These are phyloP conservation scores for Torulaspora quercuum DNA, from an alignment of 805 yeast genomes.

Conservation along the genomic window DNA sequence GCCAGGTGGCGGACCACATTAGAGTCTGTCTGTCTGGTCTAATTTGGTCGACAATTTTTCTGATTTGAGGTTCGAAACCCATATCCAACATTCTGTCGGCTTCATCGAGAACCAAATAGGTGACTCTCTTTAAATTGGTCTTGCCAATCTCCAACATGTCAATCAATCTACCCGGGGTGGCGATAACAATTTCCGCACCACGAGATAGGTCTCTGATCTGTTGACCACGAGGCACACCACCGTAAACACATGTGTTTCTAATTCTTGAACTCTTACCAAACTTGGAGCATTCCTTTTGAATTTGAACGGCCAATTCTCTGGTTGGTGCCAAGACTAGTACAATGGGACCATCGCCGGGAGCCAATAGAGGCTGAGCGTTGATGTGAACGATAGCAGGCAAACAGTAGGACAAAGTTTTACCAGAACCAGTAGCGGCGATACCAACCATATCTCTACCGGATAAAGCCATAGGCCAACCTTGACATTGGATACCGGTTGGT, in stretches of 20 bases:
- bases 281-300: constrained; percentile 92
- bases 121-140: constrained; percentile 93
- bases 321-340: constrained; percentile 96
- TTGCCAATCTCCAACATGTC: constrained; percentile 95
- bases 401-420: constrained; percentile 96
- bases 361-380: constrained; percentile 92
- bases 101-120: constrained; percentile 95
- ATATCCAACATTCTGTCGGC: constrained; percentile 99
- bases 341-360: constrained; percentile 96
- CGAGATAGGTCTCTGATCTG: constrained; percentile 94
- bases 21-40: constrained; percentile 99
- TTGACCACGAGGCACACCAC: constrained; percentile 98
- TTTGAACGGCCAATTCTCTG: constrained; percentile 97
- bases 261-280: constrained; percentile 90
- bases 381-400: constrained; percentile 96
- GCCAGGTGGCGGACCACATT: constrained; percentile 99
- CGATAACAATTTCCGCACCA: constrained; percentile 94
- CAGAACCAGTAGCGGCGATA: constrained; percentile 98
- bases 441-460: constrained; percentile 99
- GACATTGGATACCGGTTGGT: constrained; percentile 97
- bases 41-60: constrained; percentile 96
- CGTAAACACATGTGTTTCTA: constrained; percentile 95
- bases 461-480: constrained; percentile 99
- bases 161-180: constrained; percentile 98
- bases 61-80: constrained; percentile 99